Evolutionary conservation across 1,284 basidiomycete species (phyloP), one percentile per base, ranked within the genome.

Genomic region (Anthracocystis walkeri): DNA sequence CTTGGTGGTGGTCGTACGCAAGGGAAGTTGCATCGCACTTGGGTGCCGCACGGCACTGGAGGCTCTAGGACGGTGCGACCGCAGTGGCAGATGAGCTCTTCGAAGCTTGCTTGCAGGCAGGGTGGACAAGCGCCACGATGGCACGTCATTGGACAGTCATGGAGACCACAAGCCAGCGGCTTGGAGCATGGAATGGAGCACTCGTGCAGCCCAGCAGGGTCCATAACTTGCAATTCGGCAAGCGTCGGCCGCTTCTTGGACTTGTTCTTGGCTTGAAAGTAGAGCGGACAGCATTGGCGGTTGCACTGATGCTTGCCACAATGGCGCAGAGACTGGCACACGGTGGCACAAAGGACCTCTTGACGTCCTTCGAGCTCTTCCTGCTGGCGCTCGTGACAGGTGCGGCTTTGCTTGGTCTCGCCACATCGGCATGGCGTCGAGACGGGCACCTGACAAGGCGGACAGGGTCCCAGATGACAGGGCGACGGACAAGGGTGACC

Each of bases 381-480:
- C 38, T 61, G 58, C 53, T 71, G 73, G 20, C 65, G 62, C 50
- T 77, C 79, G 61, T 64, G 52, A 46, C 70, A 84, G 7, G 68
- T 49, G 16, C 75, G 65, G 12, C 70, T 80, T 52, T 78, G 73
- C 62, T 80, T 82, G 27, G 74, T 75, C 49, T 81, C 79, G 40
- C 82, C 82, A 50, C 83, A 85, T 20, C 83, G 80, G 51, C 83
- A 85, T 8, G 83, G 83, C n/a, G 78, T 78, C 55, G 75, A 64
- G 16, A 82, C 75, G 4, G 65, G 63, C 18, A 73, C 74, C 12
- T 51, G 46, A 49, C 83, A 85, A 14, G 82, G 81, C 21, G 83
- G 81, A 52, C 83, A 85, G 2, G 62, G 46, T 5, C 82, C 82
- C 7, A 68, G 51, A 48, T 84, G 83, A 46, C 83, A 85, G 7